Evolutionary conservation across 2,329 filamentous ascomycete genomes (phyloP).

Genomic region (Orbilia ellipsospora): DNA sequence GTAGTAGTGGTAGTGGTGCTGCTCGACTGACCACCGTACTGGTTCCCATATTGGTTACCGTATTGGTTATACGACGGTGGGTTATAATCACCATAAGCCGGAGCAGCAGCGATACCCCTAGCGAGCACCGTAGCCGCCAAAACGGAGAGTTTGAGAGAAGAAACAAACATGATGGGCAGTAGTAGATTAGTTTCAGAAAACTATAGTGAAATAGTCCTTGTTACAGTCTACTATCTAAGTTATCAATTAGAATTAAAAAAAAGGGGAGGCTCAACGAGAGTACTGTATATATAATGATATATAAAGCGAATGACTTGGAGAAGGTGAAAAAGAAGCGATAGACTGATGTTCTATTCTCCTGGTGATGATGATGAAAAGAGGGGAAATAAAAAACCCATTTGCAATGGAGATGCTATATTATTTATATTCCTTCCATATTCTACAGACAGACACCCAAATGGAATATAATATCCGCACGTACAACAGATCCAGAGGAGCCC

Average conservation of each 20-base stretch:
- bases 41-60: too few species aligned
- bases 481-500: background rate
- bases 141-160: constrained; percentile 37
- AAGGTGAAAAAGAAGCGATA: constrained; percentile 6
- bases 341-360: background rate
- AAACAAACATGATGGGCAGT: constrained; percentile 19
- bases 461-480: too few species aligned
- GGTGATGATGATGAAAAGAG: background rate
- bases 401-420: constrained; percentile 3
- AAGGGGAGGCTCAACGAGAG: constrained; percentile 18
- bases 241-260: too few species aligned
- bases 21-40: too few species aligned
- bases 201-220: background rate
- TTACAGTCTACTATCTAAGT: too few species aligned
- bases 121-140: constrained; percentile 14
- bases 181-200: background rate
- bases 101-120: constrained; percentile 18
- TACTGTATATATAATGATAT: background rate
- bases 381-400: background rate
- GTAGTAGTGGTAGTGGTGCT: too few species aligned
- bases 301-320: constrained; percentile 25
- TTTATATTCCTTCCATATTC: constrained; percentile 4
- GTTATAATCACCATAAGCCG: constrained; percentile 24
- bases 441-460: background rate
- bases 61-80: background rate